phyloP scores from a whole-genome alignment of 148 eudicot species.

The Amaranthus palmeri region DNA sequence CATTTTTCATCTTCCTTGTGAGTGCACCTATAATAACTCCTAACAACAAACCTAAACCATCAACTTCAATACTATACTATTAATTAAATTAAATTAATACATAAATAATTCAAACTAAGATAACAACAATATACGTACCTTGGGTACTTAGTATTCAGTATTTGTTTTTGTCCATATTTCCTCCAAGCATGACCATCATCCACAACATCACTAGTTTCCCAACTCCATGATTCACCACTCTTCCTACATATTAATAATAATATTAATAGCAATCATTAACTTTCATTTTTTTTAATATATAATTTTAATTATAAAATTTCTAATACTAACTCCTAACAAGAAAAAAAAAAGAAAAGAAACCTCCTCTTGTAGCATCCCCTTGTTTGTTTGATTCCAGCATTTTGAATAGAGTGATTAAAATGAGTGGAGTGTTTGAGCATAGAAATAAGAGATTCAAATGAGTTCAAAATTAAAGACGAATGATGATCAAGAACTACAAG shows the following conservation, averaged over 20 bases:
- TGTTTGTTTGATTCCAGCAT: too few relatives aligned
- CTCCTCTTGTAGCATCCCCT: too few relatives aligned
- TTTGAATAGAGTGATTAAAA: too few relatives aligned
- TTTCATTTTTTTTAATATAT: too few relatives aligned
- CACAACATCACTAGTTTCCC: slow-evolving; percentile 5
- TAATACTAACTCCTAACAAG: too few relatives aligned
- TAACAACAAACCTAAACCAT: neutral
- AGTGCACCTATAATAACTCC: slow-evolving; percentile 19
- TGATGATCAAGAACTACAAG: too few relatives aligned
- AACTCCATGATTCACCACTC: slow-evolving; percentile 21
- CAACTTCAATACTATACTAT: neutral
- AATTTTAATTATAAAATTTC: too few relatives aligned
- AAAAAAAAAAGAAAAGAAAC: too few relatives aligned
- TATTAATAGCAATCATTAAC: neutral
- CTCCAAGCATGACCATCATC: slow-evolving; percentile 55
- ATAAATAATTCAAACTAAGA: too few relatives aligned
- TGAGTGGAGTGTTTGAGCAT: too few relatives aligned
- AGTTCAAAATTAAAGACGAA: too few relatives aligned
- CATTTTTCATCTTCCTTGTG: slow-evolving; percentile 14
- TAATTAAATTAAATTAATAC: neutral
- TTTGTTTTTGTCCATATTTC: slow-evolving; percentile 44
- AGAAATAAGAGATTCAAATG: too few relatives aligned
- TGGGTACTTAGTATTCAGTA: slow-evolving; percentile 39
- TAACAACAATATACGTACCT: slow-evolving; percentile 7
- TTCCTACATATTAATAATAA: slow-evolving; percentile 21